phyloP scores from a whole-genome alignment of 495 filamentous ascomycete species.

The Aspergillus wentii region DNA sequence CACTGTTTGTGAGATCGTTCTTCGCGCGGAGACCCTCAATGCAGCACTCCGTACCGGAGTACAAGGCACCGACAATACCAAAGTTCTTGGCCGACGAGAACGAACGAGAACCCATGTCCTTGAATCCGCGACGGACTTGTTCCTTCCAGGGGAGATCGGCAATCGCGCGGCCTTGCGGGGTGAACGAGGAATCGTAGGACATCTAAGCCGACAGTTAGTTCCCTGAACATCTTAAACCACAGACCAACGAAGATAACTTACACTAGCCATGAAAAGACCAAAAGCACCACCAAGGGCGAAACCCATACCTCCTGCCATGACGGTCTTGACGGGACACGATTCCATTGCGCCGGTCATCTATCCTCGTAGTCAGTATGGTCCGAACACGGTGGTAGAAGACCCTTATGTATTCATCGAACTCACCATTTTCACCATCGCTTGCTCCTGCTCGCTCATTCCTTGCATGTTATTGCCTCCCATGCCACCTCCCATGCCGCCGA shows the following conservation, averaged over 20 bases:
- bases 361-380: neutral
- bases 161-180: constrained; percentile 57
- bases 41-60: constrained; percentile 88
- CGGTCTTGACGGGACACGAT: constrained; percentile 79
- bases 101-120: constrained; percentile 85
- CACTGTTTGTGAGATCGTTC: constrained; percentile 87
- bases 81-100: constrained; percentile 92
- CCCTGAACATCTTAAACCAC: neutral
- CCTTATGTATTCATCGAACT: constrained; percentile 7
- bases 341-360: constrained; percentile 84
- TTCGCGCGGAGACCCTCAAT: constrained; percentile 89
- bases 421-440: constrained; percentile 50
- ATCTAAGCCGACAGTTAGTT: constrained; percentile 49
- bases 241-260: constrained; percentile 35
- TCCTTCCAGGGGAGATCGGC: constrained; percentile 70
- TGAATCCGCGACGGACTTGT: constrained; percentile 79
- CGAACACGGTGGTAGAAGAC: neutral
- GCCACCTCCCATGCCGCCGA: constrained; percentile 23
- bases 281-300: constrained; percentile 91
- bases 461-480: constrained; percentile 16
- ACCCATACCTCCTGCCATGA: constrained; percentile 77
- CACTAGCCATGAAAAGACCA: constrained; percentile 90
- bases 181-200: constrained; percentile 83
- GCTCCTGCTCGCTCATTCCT: constrained; percentile 50
- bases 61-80: constrained; percentile 83